These are phyloP conservation scores for Hyphopichia wangnamkhiaoensis DNA, from an alignment of 1,139 yeast species.

Conservation along the genomic window DNA sequence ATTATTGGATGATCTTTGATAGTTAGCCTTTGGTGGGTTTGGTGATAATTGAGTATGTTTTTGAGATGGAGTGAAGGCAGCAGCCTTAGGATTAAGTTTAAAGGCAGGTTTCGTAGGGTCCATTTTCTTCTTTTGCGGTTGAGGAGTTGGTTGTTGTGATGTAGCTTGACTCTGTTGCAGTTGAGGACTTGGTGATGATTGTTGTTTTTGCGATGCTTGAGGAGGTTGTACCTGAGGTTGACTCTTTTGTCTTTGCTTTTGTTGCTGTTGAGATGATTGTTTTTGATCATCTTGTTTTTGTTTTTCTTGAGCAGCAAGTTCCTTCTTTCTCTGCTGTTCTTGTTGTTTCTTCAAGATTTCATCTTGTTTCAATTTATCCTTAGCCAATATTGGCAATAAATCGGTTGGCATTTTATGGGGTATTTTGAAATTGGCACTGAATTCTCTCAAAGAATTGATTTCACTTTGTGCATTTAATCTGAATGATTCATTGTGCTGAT, in stretches of 20 bases:
- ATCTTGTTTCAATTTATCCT: slow-evolving; percentile 65
- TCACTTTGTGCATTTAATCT: slow-evolving; percentile 62
- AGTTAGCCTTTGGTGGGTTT: slow-evolving; percentile 27
- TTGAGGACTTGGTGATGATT: slow-evolving; percentile 6
- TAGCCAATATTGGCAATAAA: slow-evolving; percentile 71
- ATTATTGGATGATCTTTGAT: slow-evolving; percentile 27
- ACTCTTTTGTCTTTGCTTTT: slow-evolving; percentile 10
- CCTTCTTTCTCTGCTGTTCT: slow-evolving; percentile 19
- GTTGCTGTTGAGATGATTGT: slow-evolving; percentile 9
- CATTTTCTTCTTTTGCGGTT: slow-evolving; percentile 40
- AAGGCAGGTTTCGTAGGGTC: slow-evolving; percentile 61
- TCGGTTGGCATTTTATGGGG: slow-evolving; percentile 76
- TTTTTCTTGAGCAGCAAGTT: slow-evolving; percentile 8
- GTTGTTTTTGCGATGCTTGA: slow-evolving; percentile 7
- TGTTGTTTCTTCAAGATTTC: slow-evolving; percentile 50
- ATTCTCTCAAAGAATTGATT: slow-evolving; percentile 78
- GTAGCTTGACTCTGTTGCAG: not conserved
- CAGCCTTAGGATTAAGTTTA: slow-evolving; percentile 72
- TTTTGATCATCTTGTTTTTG: slow-evolving; percentile 8
- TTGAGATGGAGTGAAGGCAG: slow-evolving; percentile 63
- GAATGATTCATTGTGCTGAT: slow-evolving; percentile 36
- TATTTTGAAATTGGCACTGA: slow-evolving; percentile 79
- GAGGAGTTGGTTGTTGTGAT: slow-evolving; percentile 6
- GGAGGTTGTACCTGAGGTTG: slow-evolving; percentile 9
- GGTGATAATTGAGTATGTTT: slow-evolving; percentile 31